Evolutionary conservation across 2,329 filamentous ascomycete species (phyloP), one percentile per base, ranked within the genome.

Genomic region (Cercospora sesami): DNA sequence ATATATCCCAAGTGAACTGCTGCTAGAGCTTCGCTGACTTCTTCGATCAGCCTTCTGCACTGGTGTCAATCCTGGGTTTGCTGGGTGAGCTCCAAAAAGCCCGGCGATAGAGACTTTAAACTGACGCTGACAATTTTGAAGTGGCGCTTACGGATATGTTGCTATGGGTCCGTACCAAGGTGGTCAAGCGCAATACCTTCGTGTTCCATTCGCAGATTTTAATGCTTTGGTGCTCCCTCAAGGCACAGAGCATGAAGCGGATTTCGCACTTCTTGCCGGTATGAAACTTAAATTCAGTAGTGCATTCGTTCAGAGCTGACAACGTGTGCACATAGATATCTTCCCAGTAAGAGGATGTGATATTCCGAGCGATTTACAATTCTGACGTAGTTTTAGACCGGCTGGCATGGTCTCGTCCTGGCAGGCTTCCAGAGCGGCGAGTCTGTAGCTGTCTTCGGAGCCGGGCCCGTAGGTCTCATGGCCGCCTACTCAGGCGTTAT

Each of bases 141-240:
- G 62, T 31, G 62, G 62, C 26, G 62, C 62, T 30, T 64, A 64
- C 59, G 62, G 66, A 14, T 68, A 68, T 39, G 66, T 68, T n/a
- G 66, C 66, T 5, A 68, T 68, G 66, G 86, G 87, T 0, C 81
- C 81, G 1, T 85, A 84, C 68, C 81, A 83, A 64, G 84, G 83
- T 66, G 85, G 86, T 14, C 86, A 89, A 74, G 89, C 88, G 2
- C 87, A 90, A 74, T 90, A 87, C 67, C 79, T 90, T 18, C 83
- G 87, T 3, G 85, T 90, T 1, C 89, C 89, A 0, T 90, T 86
- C 66, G 89, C 88, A 1, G 89, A 90, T 74, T 90, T 90, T 79
- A 90, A 90, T 68, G 64, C 33, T 5, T 77, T 91, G 33, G 85
- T 85, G 63, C 79, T 91, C 1, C 88, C 89, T 0, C 79, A 83